Base-by-base conservation (phyloP, 2,329 filamentous ascomycete species). In the Cladophialophora exuberans region DNA sequence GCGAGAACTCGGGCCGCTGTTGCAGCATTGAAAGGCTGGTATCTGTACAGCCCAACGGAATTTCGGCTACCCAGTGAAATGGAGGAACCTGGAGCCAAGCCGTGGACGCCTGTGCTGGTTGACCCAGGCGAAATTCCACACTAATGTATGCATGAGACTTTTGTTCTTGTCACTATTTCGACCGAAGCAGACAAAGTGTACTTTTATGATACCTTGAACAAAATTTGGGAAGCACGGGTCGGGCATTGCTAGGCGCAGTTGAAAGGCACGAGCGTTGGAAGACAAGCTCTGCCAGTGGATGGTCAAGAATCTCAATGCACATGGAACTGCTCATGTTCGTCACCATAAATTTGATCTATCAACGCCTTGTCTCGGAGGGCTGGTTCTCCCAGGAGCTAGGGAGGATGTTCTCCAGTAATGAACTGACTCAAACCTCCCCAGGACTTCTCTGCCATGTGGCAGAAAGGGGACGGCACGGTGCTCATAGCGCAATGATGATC, bases 11-110 rank as follows among this genome's bases (percentile, higher is more conserved):
- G 89, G 70, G 94, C 94, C 17, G 85, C 89, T 31, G 92, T 95
- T 67, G 86, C 88, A 60, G 86, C 91, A 15, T 79, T 99, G 68
- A 96, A 96, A 79, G 81, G 87, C 4, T 99, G 94, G 94, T 99
- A 99, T 73, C 79, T 99, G 49, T 99, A 99, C 77, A 92, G 86
- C 70, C 93, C 94, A 1, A 68, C 82, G 64, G 75, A 83, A 61
- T 81, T 84, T 45, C 79, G 81, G 54, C 78, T 90, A 58, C 87
- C 87, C 20, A 89, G 87, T 68, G 85, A 89, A 61, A 87, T 83
- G 76, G 79, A 88, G 63, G 77, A 80, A 50, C 77, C 83, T 60
- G 80, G 77, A 42, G 83, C 84, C 38, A 75, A 75, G 65, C 77
- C 81, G 4, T 90, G 86, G 86, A 82, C 81, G 72, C 83, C 86